These are phyloP conservation scores for Cryptosporidium muris DNA, from an alignment of 169 alveolate genomes.

Conservation along the genomic window DNA sequence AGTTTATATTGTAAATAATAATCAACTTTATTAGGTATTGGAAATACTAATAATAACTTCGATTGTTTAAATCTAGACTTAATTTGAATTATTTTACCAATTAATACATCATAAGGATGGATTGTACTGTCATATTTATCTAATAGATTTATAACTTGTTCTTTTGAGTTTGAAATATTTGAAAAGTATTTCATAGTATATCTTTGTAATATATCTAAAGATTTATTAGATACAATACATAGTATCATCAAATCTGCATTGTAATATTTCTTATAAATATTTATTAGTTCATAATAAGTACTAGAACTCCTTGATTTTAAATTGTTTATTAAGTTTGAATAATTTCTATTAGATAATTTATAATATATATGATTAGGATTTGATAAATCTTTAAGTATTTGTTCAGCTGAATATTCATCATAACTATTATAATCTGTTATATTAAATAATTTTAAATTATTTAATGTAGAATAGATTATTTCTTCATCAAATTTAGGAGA, in stretches of 20 bases:
- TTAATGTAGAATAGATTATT: slow-evolving; percentile 17
- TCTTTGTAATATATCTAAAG: neutral
- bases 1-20: slow-evolving; percentile 8
- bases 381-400: neutral
- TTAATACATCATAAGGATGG: slow-evolving; percentile 40
- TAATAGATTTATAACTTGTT: neutral
- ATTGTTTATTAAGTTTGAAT: neutral
- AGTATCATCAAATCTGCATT: slow-evolving; percentile 35
- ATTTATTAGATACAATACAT: slow-evolving; percentile 18
- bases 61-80: slow-evolving; percentile 6
- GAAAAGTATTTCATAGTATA: slow-evolving; percentile 16
- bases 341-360: slow-evolving; percentile 3
- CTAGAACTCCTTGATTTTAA: neutral
- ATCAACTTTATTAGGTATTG: slow-evolving; percentile 12
- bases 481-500: slow-evolving; percentile 32
- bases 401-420: neutral
- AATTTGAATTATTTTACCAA: slow-evolving; percentile 5
- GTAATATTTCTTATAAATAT: slow-evolving; percentile 19
- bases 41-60: slow-evolving; percentile 11
- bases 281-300: neutral
- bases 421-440: no score
- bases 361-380: neutral
- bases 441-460: no score
- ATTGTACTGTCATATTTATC: neutral
- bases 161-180: neutral